Base-by-base conservation (phyloP, 352 stramenopile genomes). In the Pythium plurisporium region DNA sequence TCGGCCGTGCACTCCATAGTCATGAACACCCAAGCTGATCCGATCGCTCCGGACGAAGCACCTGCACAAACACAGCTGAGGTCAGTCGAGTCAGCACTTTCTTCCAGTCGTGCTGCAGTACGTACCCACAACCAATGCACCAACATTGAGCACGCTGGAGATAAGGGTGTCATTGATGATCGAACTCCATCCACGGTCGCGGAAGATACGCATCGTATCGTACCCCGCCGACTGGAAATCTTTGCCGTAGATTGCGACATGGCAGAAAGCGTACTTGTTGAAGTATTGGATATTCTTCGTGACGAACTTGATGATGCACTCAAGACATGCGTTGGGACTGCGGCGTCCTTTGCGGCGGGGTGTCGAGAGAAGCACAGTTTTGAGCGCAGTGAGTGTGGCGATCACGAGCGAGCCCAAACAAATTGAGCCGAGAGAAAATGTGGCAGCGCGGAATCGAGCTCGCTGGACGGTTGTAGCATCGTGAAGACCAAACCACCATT, bases 181-280 rank as follows among this genome's bases (percentile, higher is more conserved):
- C 29, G 78, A 74, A 30, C 69, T 91, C 81, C 81, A 95, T 10
- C 85, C 85, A 23, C 85, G 80, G 50, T 89, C 74, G 26, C 85
- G 77, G 58, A 95, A 93, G 31, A 95, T 70, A 14, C 71, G 76
- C 73, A 93, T 84, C 14, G 79, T 92, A 68, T 95, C 85, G 19
- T 69, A 64, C 12, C 85, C 82, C 27, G 85, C 85, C 40, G 70
- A 69, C 14, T 75, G 67, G 60, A 95, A 93, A 54, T 89, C 74
- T 47, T 91, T 93, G 15, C 82, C 85, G 66, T 95, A 91, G n/a
- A 95, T 70, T 20, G 82, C 82, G 25, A 95, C 74, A 30, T 93
- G 85, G 46, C 82, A 92, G 53, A 92, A 93, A 4, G 85, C 85
- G 58, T 83, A 95, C 64, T 95, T 95, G 74, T 95, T 95, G 52